These are phyloP conservation scores for Talaromyces sp. DNA, from an alignment of 2,329 filamentous ascomycete genomes.

Conservation along the genomic window DNA sequence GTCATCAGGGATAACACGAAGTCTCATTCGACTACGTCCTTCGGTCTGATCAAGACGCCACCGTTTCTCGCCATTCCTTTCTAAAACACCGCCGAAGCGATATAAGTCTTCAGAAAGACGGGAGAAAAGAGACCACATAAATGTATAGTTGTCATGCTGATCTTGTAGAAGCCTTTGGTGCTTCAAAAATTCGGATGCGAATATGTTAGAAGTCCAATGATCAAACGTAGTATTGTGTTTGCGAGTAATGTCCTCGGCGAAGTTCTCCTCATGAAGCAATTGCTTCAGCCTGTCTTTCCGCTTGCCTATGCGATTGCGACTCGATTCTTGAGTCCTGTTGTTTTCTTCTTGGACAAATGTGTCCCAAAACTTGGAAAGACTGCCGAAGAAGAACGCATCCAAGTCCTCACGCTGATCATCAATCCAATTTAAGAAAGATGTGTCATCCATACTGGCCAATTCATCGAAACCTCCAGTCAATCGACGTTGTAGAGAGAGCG, in stretches of 20 bases:
- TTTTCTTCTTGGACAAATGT: conserved; percentile 83
- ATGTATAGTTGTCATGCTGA: conserved; percentile 82
- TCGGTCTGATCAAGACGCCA: conserved; percentile 97
- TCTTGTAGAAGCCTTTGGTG: conserved; percentile 87
- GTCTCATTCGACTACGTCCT: conserved; percentile 89
- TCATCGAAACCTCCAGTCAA: conserved; percentile 76
- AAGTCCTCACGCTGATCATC: conserved; percentile 75
- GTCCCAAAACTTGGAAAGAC: conserved; percentile 80
- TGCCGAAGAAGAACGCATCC: conserved; percentile 76
- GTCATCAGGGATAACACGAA: conserved; percentile 78
- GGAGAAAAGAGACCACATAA: conserved; percentile 69
- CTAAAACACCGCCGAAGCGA: conserved; percentile 77
- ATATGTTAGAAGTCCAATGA: conserved; percentile 94
- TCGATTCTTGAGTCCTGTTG: conserved; percentile 70
- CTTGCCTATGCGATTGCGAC: conserved; percentile 65
- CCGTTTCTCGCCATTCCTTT: conserved; percentile 60
- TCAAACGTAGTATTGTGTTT: conserved; percentile 84
- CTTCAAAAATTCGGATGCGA: conserved; percentile 85
- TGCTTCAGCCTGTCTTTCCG: conserved; percentile 77
- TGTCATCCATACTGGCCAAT: conserved; percentile 82
- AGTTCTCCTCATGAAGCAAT: conserved; percentile 70
- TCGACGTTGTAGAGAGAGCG: conserved; percentile 65
- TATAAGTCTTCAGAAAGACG: conserved; percentile 75
- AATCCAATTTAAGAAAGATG: conserved; percentile 83
- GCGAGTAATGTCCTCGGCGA: conserved; percentile 67